Evolutionary conservation across 2,329 filamentous ascomycete genomes (phyloP), one percentile per base, ranked within the genome.

Genomic region (Ophiostoma pallidulum): DNA sequence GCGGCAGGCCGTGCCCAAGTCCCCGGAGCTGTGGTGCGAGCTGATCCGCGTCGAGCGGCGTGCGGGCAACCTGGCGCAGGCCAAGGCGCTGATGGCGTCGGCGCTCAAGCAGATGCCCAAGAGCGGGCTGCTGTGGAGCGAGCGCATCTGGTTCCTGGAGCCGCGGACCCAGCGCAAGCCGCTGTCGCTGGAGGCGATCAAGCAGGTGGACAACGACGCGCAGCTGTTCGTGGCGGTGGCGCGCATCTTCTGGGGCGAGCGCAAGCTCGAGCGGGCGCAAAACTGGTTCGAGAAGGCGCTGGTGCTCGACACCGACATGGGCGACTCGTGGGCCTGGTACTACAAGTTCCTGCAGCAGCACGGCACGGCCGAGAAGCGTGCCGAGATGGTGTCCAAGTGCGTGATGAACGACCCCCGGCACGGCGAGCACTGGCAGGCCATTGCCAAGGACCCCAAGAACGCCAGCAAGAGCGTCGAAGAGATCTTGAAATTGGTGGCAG

Each of bases 251-350:
- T 98, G 92, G 92, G 82, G 78, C 9, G 92, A 98, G 67, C 77
- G 92, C 48, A 83, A 84, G 61, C 74, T 98, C 20, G 92, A 97
- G 57, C 95, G 96, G 65, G 91, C 92, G 3, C 85, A 90, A 65
- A 90, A 80, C 54, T 98, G 92, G 92, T 98, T 98, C 64, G 89
- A 96, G 67, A 95, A 94, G 67, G 92, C 92, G 0, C 81, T 96
- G 48, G 74, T 95, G 46, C 71, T 92, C 12, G 89, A 98, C 60
- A 80, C 83, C 31, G 90, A 97, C 63, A 70, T 80, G 43, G 92
- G 92, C 43, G 94, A 98, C 68, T 86, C 82, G 10, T 98, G 94
- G 94, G 91, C 89, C 18, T 98, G 91, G 91, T 98, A 96, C 65
- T 92, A 89, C 65, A 90, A 91, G 64, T 98, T 97, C 64, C 62